Conservation (phyloP, 768 basidiomycete genomes). For the Lactarius tabidus region DNA sequence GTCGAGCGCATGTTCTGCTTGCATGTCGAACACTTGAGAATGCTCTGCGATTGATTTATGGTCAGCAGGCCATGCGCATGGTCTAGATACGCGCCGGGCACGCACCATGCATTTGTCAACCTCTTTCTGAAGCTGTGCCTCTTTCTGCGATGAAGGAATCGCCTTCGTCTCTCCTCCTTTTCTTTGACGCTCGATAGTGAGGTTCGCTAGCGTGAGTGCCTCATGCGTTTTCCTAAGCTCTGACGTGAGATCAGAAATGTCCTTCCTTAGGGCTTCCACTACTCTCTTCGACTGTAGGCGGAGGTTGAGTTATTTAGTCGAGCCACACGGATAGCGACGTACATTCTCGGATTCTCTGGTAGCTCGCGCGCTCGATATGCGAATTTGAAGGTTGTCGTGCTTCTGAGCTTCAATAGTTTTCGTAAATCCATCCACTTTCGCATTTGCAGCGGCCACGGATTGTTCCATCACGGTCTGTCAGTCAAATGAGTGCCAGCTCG, state of each 20-base stretch:
- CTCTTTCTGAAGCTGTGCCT: conserved; percentile 44
- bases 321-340: neutral
- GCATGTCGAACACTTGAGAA: conserved; percentile 90
- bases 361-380: conserved; percentile 9
- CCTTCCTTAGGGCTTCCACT: conserved; percentile 13
- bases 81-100: neutral
- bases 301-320: neutral
- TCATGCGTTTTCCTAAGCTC: conserved; percentile 10
- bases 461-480: conserved; percentile 21
- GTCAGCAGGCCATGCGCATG: neutral
- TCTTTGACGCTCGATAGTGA: conserved; percentile 35
- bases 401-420: neutral
- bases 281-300: neutral
- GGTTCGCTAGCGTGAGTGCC: conserved; percentile 4
- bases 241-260: neutral
- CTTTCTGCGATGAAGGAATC: conserved; percentile 29
- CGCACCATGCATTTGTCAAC: conserved; percentile 59
- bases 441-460: conserved; percentile 1
- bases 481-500: neutral
- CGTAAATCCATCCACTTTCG: conserved; percentile 11
- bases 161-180: conserved; percentile 39
- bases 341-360: conserved; percentile 9
- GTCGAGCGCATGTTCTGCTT: conserved; percentile 70
- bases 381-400: conserved; percentile 2
- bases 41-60: conserved; percentile 43